phyloP scores from a whole-genome alignment of 805 yeast genomes.

The Kodamaea kaohsiungensis region DNA sequence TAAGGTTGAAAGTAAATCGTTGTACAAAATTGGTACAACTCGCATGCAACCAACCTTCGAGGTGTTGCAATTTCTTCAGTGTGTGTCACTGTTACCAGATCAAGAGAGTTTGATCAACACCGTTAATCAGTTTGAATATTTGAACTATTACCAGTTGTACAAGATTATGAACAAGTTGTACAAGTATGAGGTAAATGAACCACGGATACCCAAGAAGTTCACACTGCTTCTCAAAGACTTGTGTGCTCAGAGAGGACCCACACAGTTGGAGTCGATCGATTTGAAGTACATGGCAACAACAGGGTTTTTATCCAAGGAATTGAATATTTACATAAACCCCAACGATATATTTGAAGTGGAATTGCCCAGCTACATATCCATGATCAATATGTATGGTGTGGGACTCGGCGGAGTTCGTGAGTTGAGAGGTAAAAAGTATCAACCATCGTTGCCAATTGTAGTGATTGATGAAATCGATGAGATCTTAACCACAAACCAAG shows the following conservation, averaged over 20 bases:
- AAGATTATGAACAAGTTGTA: constrained; percentile 69
- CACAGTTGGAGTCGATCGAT: constrained; percentile 26
- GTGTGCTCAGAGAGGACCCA: constrained; percentile 38
- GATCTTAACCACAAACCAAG: constrained; percentile 37
- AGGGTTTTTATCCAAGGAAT: constrained; percentile 40
- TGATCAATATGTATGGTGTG: constrained; percentile 74
- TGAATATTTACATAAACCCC: constrained; percentile 52
- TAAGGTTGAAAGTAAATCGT: constrained; percentile 39
- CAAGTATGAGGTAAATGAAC: constrained; percentile 81
- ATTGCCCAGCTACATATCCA: constrained; percentile 72
- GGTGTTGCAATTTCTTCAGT: constrained; percentile 87
- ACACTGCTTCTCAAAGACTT: constrained; percentile 32
- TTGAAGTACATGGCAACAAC: constrained; percentile 43
- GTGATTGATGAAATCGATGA: constrained; percentile 74
- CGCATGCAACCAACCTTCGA: constrained; percentile 76
- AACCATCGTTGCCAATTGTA: constrained; percentile 71
- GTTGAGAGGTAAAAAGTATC: constrained; percentile 55
- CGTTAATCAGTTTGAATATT: constrained; percentile 49
- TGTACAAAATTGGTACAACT: constrained; percentile 62
- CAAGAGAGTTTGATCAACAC: constrained; percentile 63
- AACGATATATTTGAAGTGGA: constrained; percentile 55
- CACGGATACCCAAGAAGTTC: constrained; percentile 51
- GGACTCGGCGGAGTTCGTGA: constrained; percentile 64
- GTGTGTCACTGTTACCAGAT: constrained; percentile 68
- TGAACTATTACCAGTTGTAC: constrained; percentile 70